Evolutionary conservation across 108 stramenopile genomes (phyloP).

Genomic region (Asterionellopsis glacialis): DNA sequence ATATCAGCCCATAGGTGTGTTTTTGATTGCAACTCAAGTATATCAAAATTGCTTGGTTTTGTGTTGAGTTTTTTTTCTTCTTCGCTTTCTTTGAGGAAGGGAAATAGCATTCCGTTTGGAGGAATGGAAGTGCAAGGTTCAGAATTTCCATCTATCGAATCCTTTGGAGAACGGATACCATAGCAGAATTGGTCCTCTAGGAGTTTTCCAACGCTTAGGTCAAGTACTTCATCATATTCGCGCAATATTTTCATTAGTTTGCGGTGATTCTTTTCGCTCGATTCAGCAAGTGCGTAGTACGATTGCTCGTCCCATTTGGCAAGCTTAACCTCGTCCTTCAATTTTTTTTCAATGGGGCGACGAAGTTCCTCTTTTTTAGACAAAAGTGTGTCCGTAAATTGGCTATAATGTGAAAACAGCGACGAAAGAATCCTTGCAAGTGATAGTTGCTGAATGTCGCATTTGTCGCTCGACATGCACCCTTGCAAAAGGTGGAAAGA

Average conservation of each 20-base stretch:
- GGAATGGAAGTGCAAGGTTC: conserved; percentile 27
- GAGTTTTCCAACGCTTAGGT: conserved; percentile 46
- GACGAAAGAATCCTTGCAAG: conserved; percentile 51
- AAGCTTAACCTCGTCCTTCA: conserved; percentile 92
- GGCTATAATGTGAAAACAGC: conserved; percentile 70
- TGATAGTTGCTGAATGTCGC: conserved; percentile 4
- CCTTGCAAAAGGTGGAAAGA: conserved; percentile 34
- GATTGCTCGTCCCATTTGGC: conserved; percentile 99
- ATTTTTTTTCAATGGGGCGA: conserved; percentile 72
- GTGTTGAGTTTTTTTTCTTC: conserved; percentile 5
- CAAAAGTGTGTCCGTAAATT: conserved; percentile 44
- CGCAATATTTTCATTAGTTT: conserved; percentile 79
- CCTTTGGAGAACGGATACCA: conserved; percentile 42
- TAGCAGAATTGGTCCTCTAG: conserved; percentile 61
- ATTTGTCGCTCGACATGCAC: conserved; percentile 11
- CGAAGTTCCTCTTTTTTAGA: conserved; percentile 33
- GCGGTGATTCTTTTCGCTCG: conserved; percentile 87
- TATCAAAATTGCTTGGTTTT: background rate
- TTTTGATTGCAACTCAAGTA: background rate
- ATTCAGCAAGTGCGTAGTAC: conserved; percentile 92
- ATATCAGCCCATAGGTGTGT: conserved; percentile 13
- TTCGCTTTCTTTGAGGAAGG: conserved; percentile 3
- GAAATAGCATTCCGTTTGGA: conserved; percentile 24
- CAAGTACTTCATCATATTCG: conserved; percentile 77
- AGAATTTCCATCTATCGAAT: conserved; percentile 8